Percentiles rank a stretch among this genome's conserved stretches.
phyloP scores from a whole-genome alignment of 495 filamentous ascomycete species.

The Poronia punctata region DNA sequence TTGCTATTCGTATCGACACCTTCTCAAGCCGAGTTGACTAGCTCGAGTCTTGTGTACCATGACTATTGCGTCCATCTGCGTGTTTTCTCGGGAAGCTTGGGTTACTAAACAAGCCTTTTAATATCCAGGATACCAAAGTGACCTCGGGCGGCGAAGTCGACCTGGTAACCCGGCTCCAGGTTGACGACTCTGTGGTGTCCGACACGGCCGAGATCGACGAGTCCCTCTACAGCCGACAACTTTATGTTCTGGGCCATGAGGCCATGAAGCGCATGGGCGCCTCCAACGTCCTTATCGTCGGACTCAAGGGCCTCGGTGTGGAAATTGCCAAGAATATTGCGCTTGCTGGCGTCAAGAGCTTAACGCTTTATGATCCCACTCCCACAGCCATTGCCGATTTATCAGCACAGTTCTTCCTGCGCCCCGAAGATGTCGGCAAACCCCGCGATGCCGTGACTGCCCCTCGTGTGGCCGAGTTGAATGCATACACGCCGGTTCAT shows the following conservation, averaged over 20 bases:
- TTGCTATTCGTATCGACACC: too few relatives aligned
- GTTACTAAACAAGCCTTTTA: slow-evolving; percentile 17
- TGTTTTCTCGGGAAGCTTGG: neutral
- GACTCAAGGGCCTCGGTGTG: slow-evolving; percentile 87
- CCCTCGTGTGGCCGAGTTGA: slow-evolving; percentile 86
- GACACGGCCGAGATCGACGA: slow-evolving; percentile 77
- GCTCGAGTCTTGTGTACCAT: too few relatives aligned
- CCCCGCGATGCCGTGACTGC: slow-evolving; percentile 79
- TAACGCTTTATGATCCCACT: slow-evolving; percentile 82
- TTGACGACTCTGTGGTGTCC: slow-evolving; percentile 54
- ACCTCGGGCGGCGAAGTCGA: slow-evolving; percentile 42
- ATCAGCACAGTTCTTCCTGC: slow-evolving; percentile 95
- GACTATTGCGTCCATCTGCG: too few relatives aligned
- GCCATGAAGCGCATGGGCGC: slow-evolving; percentile 99
- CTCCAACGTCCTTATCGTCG: slow-evolving; percentile 89
- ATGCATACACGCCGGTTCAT: slow-evolving; percentile 87
- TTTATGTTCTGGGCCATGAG: slow-evolving; percentile 97
- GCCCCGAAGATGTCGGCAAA: slow-evolving; percentile 81
- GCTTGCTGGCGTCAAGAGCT: slow-evolving; percentile 77
- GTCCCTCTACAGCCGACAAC: slow-evolving; percentile 93
- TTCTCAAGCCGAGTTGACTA: too few relatives aligned
- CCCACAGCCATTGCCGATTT: slow-evolving; percentile 77
- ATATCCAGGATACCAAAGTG: slow-evolving; percentile 33
- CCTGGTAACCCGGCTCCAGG: slow-evolving; percentile 74
- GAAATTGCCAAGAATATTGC: slow-evolving; percentile 99